These are phyloP conservation scores for Ballota nigra DNA, from an alignment of 257 asterid genomes.

Conservation along the genomic window DNA sequence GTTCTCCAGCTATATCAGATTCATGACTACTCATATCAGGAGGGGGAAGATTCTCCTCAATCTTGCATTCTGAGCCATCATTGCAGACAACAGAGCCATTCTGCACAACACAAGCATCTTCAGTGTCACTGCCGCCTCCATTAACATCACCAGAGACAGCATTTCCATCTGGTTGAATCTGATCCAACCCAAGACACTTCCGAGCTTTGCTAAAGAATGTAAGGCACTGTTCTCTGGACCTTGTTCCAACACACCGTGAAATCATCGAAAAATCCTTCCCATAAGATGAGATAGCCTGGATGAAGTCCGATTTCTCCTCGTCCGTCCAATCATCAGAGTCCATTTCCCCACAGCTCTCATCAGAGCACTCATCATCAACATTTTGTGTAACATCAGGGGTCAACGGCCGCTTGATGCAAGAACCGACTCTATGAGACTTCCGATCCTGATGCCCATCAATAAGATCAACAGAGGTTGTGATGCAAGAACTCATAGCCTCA, in stretches of 20 bases:
- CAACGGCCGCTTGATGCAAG: conserved; percentile 47
- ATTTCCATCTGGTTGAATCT: conserved; percentile 39
- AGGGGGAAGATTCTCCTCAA: conserved; percentile 39
- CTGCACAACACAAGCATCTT: conserved; percentile 60
- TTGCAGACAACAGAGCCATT: conserved; percentile 38
- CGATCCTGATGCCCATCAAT: conserved; percentile 62
- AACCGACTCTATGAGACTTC: conserved; percentile 53
- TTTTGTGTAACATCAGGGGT: conserved; percentile 70
- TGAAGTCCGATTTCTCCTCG: conserved; percentile 70
- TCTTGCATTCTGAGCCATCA: conserved; percentile 42
- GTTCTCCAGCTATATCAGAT: conserved; percentile 32
- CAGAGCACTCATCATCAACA: conserved; percentile 79
- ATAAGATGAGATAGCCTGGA: conserved; percentile 66
- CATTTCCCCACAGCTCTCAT: conserved; percentile 91
- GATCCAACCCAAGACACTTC: conserved; percentile 77
- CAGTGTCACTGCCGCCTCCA: conserved; percentile 68
- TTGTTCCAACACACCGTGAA: conserved; percentile 61
- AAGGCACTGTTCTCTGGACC: conserved; percentile 81
- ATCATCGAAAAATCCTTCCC: conserved; percentile 82
- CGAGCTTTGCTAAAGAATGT: conserved; percentile 83
- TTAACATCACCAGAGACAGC: conserved; percentile 39
- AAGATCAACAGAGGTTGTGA: conserved; percentile 79
- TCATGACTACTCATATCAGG: conserved; percentile 28
- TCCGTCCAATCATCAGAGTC: conserved; percentile 86
- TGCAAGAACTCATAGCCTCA: conserved; percentile 94